A percentile compares a stretch with the other conserved stretches of the same genome.
Evolutionary conservation across 768 basidiomycete species (phyloP).

Genomic region (Lactarius pseudohatsudake): DNA sequence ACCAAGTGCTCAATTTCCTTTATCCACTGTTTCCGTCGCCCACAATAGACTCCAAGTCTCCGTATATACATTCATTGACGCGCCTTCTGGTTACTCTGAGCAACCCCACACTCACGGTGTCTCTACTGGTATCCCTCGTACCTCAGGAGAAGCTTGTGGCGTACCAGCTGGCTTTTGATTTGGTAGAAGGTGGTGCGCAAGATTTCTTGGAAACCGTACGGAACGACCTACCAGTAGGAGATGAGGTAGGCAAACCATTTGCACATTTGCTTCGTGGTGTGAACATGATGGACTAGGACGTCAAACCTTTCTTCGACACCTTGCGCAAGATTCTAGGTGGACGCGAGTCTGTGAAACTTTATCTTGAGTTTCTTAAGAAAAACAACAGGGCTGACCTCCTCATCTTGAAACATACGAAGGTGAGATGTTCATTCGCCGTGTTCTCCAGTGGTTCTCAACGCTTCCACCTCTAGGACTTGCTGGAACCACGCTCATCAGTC

Average conservation of each 20-base stretch:
- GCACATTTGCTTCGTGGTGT: not conserved
- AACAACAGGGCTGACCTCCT: constrained; percentile 92
- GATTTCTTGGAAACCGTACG: constrained; percentile 84
- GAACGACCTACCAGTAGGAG: constrained; percentile 64
- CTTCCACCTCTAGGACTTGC: constrained; percentile 59
- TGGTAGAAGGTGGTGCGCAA: constrained; percentile 91
- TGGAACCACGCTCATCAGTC: constrained; percentile 93
- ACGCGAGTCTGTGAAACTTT: constrained; percentile 87
- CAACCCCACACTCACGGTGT: constrained; percentile 73
- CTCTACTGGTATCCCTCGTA: constrained; percentile 70
- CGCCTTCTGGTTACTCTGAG: constrained; percentile 89
- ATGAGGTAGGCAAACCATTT: constrained; percentile 47
- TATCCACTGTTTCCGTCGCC: constrained; percentile 86
- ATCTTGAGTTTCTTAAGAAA: constrained; percentile 92
- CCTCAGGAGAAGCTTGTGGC: constrained; percentile 73
- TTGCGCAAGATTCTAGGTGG: constrained; percentile 84
- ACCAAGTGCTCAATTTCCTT: constrained; percentile 74
- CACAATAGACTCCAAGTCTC: constrained; percentile 66
- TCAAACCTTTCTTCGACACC: constrained; percentile 66
- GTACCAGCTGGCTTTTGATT: constrained; percentile 94
- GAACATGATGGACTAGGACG: constrained; percentile 42
- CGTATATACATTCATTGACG: constrained; percentile 77
- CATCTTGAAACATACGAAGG: constrained; percentile 92
- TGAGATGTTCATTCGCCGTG: constrained; percentile 55
- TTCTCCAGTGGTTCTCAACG: constrained; percentile 59